Evolutionary conservation across 306 rosid genomes (phyloP).

Genomic region (Sicyos baderoa): DNA sequence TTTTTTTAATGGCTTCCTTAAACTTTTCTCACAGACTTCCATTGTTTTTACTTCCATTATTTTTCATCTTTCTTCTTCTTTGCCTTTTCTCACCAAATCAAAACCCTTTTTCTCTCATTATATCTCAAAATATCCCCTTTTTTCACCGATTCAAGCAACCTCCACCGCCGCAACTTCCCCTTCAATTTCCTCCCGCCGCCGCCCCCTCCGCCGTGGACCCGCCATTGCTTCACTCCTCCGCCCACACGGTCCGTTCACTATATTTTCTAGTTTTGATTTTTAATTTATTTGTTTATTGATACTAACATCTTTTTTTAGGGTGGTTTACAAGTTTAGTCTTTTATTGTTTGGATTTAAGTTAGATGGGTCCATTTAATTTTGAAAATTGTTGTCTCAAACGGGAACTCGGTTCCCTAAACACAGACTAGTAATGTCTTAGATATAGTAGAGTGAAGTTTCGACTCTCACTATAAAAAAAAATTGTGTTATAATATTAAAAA

Average conservation of each 20-base stretch:
- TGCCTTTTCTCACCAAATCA: slow-evolving; percentile 6
- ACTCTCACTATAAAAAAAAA: too few species aligned
- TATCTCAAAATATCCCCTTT: neutral
- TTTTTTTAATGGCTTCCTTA: neutral
- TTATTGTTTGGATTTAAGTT: too few species aligned
- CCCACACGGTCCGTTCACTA: neutral
- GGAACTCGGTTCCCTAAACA: too few species aligned
- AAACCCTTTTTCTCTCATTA: neutral
- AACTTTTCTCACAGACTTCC: neutral
- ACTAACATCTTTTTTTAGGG: too few species aligned
- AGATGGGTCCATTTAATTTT: too few species aligned
- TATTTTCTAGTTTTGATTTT: neutral
- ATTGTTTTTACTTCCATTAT: neutral
- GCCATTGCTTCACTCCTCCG: neutral
- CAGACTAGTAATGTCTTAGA: too few species aligned
- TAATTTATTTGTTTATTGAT: too few species aligned
- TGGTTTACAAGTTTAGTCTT: too few species aligned
- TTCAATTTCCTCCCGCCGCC: neutral
- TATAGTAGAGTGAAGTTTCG: too few species aligned
- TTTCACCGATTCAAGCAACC: neutral
- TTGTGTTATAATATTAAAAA: too few species aligned
- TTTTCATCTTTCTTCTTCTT: slow-evolving; percentile 1
- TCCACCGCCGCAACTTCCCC: neutral
- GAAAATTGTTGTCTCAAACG: too few species aligned
- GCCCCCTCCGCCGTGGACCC: neutral